Evolutionary conservation across 371 early-diverging fungal species (phyloP).

Genomic region (Actinomortierella wolfii): DNA sequence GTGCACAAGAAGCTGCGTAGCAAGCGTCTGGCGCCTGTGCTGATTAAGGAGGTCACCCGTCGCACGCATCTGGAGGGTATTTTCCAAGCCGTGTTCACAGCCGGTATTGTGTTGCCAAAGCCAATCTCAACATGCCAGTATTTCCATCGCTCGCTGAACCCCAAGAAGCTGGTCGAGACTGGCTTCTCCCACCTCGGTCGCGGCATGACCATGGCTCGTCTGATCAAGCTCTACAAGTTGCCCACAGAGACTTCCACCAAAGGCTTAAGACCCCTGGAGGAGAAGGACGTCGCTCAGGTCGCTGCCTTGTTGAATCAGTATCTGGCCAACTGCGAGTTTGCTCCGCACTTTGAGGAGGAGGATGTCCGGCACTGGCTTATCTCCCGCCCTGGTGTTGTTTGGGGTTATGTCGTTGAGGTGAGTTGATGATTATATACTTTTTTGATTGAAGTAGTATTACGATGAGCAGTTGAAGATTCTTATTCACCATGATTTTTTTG

Average conservation of each 20-base stretch:
- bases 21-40: constrained; percentile 96
- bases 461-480: too few relatives aligned
- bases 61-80: constrained; percentile 92
- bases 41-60: constrained; percentile 98
- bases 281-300: constrained; percentile 76
- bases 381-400: constrained; percentile 83
- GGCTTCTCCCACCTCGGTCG: constrained; percentile 84
- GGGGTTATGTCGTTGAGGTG: constrained; percentile 92
- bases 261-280: constrained; percentile 82
- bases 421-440: not conserved
- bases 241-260: constrained; percentile 63
- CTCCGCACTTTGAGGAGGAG: constrained; percentile 78
- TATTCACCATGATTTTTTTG: constrained; percentile 10
- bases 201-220: constrained; percentile 75
- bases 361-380: constrained; percentile 93
- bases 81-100: constrained; percentile 98
- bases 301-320: constrained; percentile 75
- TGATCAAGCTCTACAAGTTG: constrained; percentile 76
- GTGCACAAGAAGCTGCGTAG: constrained; percentile 94
- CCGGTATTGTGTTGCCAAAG: constrained; percentile 91
- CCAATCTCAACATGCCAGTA: constrained; percentile 85
- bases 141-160: constrained; percentile 92
- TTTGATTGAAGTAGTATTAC: not conserved
- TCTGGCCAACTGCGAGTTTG: constrained; percentile 69
- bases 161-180: constrained; percentile 91